Evolutionary conservation across 495 filamentous ascomycete genomes (phyloP).

Genomic region (Durotheca rogersii): DNA sequence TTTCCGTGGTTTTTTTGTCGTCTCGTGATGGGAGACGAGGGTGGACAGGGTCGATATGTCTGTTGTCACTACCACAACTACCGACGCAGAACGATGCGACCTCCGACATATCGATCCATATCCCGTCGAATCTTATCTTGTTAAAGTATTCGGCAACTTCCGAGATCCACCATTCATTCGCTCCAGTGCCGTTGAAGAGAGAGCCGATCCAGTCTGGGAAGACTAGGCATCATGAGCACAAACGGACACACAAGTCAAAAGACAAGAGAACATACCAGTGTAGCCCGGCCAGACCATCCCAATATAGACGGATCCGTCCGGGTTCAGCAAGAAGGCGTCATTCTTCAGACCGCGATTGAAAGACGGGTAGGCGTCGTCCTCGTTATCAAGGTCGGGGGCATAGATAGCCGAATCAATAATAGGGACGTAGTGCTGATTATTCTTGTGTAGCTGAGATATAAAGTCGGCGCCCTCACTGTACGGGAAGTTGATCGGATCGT

Average conservation of each 20-base stretch:
- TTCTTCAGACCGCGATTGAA: conserved; percentile 67
- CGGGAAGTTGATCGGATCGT: conserved; percentile 67
- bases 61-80: conserved; percentile 68
- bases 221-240: conserved; percentile 45
- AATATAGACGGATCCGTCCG: conserved; percentile 69
- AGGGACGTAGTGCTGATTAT: conserved; percentile 73
- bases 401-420: conserved; percentile 87
- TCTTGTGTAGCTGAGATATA: conserved; percentile 61
- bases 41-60: conserved; percentile 70
- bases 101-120: conserved; percentile 92
- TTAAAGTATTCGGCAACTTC: conserved; percentile 62
- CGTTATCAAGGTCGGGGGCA: conserved; percentile 70
- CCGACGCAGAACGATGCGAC: conserved; percentile 81
- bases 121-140: conserved; percentile 72
- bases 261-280: conserved; percentile 44
- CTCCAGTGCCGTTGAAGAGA: conserved; percentile 59
- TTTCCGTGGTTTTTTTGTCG: conserved; percentile 71
- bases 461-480: conserved; percentile 66
- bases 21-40: no score
- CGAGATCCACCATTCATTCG: conserved; percentile 69
- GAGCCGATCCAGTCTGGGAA: conserved; percentile 58
- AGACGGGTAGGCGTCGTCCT: conserved; percentile 66
- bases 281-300: conserved; percentile 89
- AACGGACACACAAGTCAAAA: conserved; percentile 49
- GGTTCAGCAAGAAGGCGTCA: conserved; percentile 66